Evolutionary conservation across 1,284 basidiomycete species (phyloP).

Genomic region (Tilletia setariae): DNA sequence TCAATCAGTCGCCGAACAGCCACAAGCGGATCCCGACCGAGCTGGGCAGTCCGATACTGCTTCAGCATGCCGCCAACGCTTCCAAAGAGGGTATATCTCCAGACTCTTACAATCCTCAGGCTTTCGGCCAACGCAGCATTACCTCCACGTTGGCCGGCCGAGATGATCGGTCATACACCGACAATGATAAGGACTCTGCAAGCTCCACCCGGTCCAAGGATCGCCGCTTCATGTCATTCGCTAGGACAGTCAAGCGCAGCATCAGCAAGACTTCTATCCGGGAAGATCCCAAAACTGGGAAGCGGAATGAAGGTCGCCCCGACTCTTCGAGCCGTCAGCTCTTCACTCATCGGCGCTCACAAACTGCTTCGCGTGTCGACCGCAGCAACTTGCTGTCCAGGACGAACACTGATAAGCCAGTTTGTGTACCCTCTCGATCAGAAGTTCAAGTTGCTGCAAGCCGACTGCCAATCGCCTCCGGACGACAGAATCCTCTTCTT

Average conservation of each 20-base stretch:
- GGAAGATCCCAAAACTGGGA: neutral
- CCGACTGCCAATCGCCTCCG: neutral
- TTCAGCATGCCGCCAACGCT: neutral
- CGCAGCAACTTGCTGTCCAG: no score
- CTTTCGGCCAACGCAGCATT: no score
- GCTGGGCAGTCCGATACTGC: neutral
- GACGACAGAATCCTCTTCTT: neutral
- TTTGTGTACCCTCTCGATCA: no score
- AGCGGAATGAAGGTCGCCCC: no score
- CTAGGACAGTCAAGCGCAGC: conserved; percentile 6
- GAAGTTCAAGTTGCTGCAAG: no score
- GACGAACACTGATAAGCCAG: no score
- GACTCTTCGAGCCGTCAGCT: no score
- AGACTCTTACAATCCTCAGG: no score
- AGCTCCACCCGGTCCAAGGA: neutral
- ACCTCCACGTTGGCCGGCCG: neutral
- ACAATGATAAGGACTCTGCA: neutral
- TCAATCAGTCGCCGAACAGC: neutral
- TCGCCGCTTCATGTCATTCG: neutral
- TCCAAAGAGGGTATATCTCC: neutral
- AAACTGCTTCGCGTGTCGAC: no score
- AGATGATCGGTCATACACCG: neutral
- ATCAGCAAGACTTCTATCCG: neutral
- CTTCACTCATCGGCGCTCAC: no score
- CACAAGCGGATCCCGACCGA: neutral